Percentiles rank a stretch among this genome's conserved stretches.
Conservation (phyloP, 1,284 basidiomycete species). For the Fomitopsis schrenkii region DNA sequence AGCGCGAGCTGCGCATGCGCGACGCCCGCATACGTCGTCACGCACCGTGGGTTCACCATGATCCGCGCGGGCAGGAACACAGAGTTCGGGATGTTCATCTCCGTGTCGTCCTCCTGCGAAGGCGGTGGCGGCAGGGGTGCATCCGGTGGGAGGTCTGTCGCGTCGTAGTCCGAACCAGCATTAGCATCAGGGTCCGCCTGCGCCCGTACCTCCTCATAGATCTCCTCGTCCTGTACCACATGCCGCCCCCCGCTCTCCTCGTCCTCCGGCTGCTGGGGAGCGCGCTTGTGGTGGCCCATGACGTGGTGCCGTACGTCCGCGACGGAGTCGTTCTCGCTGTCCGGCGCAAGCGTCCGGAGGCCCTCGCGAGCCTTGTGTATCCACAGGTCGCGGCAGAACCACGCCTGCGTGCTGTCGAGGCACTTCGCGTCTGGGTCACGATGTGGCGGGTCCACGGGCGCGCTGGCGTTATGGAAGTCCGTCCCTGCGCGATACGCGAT, state of each 20-base stretch:
- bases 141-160: constrained; percentile 46
- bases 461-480: constrained; percentile 73
- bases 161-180: constrained; percentile 85
- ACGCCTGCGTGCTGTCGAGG: constrained; percentile 90
- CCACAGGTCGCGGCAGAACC: constrained; percentile 96
- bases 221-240: constrained; percentile 4
- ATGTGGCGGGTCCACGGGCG: constrained; percentile 48
- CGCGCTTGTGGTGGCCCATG: constrained; percentile 9
- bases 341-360: constrained; percentile 41
- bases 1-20: constrained; percentile 89
- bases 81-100: constrained; percentile 79
- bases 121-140: constrained; percentile 32
- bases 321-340: constrained; percentile 11
- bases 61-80: constrained; percentile 86
- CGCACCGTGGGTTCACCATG: constrained; percentile 90
- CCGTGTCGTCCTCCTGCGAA: constrained; percentile 18
- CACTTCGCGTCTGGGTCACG: constrained; percentile 79
- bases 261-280: constrained; percentile 4
- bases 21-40: constrained; percentile 95
- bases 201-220: constrained; percentile 26
- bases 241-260: constrained; percentile 8
- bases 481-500: constrained; percentile 78
- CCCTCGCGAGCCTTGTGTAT: constrained; percentile 75
- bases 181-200: constrained; percentile 68
- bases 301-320: constrained; percentile 17